Base-by-base conservation (phyloP, 495 filamentous ascomycete species). In the Letharia columbiana region DNA sequence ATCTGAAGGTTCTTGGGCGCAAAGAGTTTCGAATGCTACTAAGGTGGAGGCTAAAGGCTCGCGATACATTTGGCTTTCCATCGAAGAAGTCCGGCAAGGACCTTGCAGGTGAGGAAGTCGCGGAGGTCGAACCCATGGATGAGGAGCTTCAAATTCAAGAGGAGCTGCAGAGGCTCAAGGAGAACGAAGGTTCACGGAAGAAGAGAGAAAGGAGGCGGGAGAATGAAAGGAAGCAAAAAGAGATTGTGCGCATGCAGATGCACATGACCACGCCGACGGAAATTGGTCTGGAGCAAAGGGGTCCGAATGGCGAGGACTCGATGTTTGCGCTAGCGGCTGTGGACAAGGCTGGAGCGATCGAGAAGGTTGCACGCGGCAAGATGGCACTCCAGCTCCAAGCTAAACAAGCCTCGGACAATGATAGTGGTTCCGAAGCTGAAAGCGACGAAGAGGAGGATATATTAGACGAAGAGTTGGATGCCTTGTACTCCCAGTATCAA, bases 221-320 rank as follows among this genome's bases (percentile, higher is more conserved):
- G 39, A 69, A 68, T 41, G 67, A 70, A 62, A 71, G 57, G 23
- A 68, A 66, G 66, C 72, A 66, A 66, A 73, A 68, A 62, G 69
- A 70, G 47, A 73, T 66, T 44, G 62, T 68, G 33, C 88, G 94
- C 58, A 86, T 98, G 88, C 95, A 98, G 76, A 84, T 98, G 80
- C 85, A 96, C 75, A 98, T 98, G 95, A 91, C 87, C 20, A 88
- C 91, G 2, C 93, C 94, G 20, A 92, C 90, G 80, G 95, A 98
- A 67, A 95, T 98, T 69, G 94, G 94, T 68, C 87, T 94, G 79
- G 93, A 97, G 73, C 91, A 96, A 73, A 77, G 82, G n/a, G 90
- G 90, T 17, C 87, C 89, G 2, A 76, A 80, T 44, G 92, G 91
- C 10, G 84, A 87, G 23, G 89, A 90, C 56, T 80, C 86, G 6